Percentiles rank a stretch among this genome's conserved stretches.
Conservation (phyloP, 768 basidiomycete species). For the Leccinum disarticulatum region DNA sequence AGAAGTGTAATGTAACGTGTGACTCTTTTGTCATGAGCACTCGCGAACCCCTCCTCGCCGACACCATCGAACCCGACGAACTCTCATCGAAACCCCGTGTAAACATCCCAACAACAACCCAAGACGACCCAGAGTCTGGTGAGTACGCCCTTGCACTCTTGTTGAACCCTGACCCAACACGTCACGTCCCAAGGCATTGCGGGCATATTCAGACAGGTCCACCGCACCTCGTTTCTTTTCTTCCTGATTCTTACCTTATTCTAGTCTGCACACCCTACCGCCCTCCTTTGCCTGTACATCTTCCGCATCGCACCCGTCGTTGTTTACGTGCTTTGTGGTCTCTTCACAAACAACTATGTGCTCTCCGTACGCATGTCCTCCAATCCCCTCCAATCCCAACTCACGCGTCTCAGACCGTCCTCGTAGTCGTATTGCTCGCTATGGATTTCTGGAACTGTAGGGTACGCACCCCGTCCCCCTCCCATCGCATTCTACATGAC, state of each 20-base stretch:
- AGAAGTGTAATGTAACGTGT: too few species aligned
- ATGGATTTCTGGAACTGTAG: conserved; percentile 99
- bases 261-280: conserved; percentile 78
- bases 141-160: background rate
- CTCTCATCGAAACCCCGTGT: conserved; percentile 30
- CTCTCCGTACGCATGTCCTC: conserved; percentile 64
- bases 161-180: conserved; percentile 3
- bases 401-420: conserved; percentile 59
- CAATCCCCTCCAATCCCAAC: background rate
- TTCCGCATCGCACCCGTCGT: conserved; percentile 87
- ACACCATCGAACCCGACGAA: conserved; percentile 89
- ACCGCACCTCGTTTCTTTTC: conserved; percentile 3
- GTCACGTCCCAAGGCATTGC: conserved; percentile 56
- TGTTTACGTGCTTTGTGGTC: conserved; percentile 92
- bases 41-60: conserved; percentile 58
- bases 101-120: conserved; percentile 47
- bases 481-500: background rate
- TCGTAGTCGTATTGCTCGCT: conserved; percentile 89
- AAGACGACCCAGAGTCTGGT: conserved; percentile 9
- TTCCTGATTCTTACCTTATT: conserved; percentile 13
- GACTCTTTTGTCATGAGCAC: conserved; percentile 46
- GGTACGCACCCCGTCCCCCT: conserved; percentile 41
- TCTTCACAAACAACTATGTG: conserved; percentile 88
- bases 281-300: conserved; percentile 85
- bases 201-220: conserved; percentile 76